Conservation (phyloP, 2,329 filamentous ascomycete genomes). For the Zelopaecilomyces penicillatus region DNA sequence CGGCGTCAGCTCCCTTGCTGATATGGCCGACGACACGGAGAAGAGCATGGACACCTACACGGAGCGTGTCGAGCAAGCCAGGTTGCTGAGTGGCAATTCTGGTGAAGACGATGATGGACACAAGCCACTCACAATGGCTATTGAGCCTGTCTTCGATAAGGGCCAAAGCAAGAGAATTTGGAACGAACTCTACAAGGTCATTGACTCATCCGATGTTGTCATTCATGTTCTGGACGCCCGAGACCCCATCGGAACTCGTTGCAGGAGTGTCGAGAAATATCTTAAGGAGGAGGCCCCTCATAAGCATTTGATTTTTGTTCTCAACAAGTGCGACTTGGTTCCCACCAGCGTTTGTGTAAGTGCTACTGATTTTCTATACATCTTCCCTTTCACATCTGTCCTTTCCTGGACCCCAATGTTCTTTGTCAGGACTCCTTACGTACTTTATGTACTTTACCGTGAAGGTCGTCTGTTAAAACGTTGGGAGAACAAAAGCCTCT, state of each 20-base stretch:
- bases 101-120: slow-evolving; percentile 46
- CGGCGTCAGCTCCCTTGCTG: slow-evolving; percentile 69
- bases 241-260: slow-evolving; percentile 84
- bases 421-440: slow-evolving; percentile 77
- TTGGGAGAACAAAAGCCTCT: slow-evolving; percentile 79
- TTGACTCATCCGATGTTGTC: slow-evolving; percentile 91
- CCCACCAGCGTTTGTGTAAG: slow-evolving; percentile 93
- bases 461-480: slow-evolving; percentile 96
- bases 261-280: slow-evolving; percentile 73
- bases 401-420: slow-evolving; percentile 47
- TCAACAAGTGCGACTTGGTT: slow-evolving; percentile 62
- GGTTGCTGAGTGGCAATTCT: slow-evolving; percentile 63
- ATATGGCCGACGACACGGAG: slow-evolving; percentile 71
- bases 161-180: slow-evolving; percentile 93
- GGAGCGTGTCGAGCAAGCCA: slow-evolving; percentile 71
- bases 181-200: slow-evolving; percentile 94
- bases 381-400: slow-evolving; percentile 11
- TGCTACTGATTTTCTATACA: slow-evolving; percentile 24
- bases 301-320: slow-evolving; percentile 64
- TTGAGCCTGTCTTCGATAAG: slow-evolving; percentile 85
- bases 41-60: slow-evolving; percentile 76
- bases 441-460: slow-evolving; percentile 58
- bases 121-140: slow-evolving; percentile 47
- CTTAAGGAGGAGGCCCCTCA: slow-evolving; percentile 88
- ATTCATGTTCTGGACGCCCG: slow-evolving; percentile 90